Evolutionary conservation across 768 basidiomycete genomes (phyloP).

Genomic region (Boletales sp.): DNA sequence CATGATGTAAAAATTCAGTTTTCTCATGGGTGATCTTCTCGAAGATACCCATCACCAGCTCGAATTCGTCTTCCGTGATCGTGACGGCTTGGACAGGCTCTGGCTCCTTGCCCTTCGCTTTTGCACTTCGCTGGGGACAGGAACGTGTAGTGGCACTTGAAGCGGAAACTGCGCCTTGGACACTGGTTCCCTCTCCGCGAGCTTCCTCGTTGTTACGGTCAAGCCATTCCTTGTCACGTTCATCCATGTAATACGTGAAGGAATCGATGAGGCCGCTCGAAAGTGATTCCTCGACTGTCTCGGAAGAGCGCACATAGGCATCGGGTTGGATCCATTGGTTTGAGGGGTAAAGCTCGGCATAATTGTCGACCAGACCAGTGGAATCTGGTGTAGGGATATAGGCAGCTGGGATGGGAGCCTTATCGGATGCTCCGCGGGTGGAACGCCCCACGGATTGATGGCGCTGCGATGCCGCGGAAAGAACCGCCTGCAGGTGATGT

Average conservation of each 20-base stretch:
- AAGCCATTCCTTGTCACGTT: constrained; percentile 93
- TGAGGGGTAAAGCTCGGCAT: constrained; percentile 34
- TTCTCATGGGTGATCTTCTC: constrained; percentile 89
- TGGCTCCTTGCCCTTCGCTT: constrained; percentile 82
- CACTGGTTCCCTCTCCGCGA: constrained; percentile 79
- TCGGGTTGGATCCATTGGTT: constrained; percentile 36
- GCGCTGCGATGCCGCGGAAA: constrained; percentile 52
- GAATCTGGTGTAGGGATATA: constrained; percentile 95
- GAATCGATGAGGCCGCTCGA: constrained; percentile 62
- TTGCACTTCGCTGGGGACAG: constrained; percentile 56
- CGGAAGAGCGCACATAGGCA: constrained; percentile 76
- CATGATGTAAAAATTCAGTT: constrained; percentile 84
- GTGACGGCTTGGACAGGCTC: constrained; percentile 59
- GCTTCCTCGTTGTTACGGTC: constrained; percentile 87
- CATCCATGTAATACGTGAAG: constrained; percentile 92
- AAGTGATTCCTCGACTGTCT: constrained; percentile 78
- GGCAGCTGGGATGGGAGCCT: constrained; percentile 44
- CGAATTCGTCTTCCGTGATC: constrained; percentile 90
- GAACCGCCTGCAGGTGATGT: constrained; percentile 55
- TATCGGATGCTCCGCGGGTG: constrained; percentile 34
- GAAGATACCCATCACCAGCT: constrained; percentile 91
- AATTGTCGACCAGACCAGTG: constrained; percentile 74
- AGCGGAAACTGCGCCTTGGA: constrained; percentile 62
- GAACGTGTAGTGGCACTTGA: constrained; percentile 52
- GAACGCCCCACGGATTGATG: constrained; percentile 36